Base-by-base conservation (phyloP, 2,329 filamentous ascomycete species). In the Delphinella strobiligena region DNA sequence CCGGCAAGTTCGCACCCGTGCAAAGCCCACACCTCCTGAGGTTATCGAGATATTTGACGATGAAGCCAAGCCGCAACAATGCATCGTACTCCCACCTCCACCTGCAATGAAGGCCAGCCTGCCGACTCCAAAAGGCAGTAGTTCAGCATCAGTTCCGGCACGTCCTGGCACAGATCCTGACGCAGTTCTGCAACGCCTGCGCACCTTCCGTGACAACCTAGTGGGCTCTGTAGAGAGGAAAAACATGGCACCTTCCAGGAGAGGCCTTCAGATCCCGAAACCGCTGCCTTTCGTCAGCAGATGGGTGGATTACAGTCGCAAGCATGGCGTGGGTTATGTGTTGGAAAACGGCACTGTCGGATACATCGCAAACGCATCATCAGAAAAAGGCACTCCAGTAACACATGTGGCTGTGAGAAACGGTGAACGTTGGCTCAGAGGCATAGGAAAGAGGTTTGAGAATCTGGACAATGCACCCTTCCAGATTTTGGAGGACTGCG, bases 241-340 rank as follows among this genome's bases (percentile, higher is more conserved):
- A 43, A 52, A 56, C 0, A 51, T 52, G 4, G 54, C 52, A 19
- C 44, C 51, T 51, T 77, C 51, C 68, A 35, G 41, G n/a, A 40
- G 37, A 41, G 41, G 19, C 27, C 47, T 19, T 27, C 40, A 38
- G 17, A 39, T 27, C 41, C 44, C 31, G 36, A 41, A 36, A 51
- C 60, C 19, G 63, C 71, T 54, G 54, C 77, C 45, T 59, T 80
- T 54, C 71, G 80, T 54, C 62, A 78, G 54, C 9, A 86, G 88
- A 54, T 91, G 84, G 84, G 84, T 91, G 5, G 84, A 91, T 56
- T 91, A 91, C 58, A 86, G 82, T 43, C 85, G 87, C 60, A 87
- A 87, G 56, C 86, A 87, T 56, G 84, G 84, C 10, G 70, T 91
- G 12, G 84, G 84, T 27, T 91, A 89, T 53, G 85, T 89, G 42